Evolutionary conservation across 176 grass and related monocot species (phyloP), one percentile per base, ranked within the genome.

Genomic region (Tuctoria greenei): DNA sequence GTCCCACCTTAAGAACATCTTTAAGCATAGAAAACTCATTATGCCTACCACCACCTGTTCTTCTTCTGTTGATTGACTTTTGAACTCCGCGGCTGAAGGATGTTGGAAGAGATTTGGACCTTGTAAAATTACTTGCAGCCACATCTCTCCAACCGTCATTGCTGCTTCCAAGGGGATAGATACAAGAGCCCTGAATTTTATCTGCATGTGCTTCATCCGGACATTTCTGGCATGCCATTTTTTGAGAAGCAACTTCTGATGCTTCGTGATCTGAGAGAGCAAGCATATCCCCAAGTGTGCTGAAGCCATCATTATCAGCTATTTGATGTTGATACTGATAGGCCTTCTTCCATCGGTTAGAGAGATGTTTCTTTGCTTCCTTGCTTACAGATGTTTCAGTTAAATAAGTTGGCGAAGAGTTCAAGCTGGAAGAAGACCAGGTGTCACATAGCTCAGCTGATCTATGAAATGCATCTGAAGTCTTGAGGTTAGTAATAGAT

Each of bases 331-430:
- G 84, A 78, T 21, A 63, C 66, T 61, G 83, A 62, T 59, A 80
- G 13, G 87, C 51, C 38, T 81, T 90, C 76, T 88, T 94, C 87
- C 89, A 92, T 88, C 85, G 92, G 81, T 90, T 88, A 55, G 89
- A 99, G 49, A 95, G 80, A 47, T 86, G 89, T 86, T 95, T 99
- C 67, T 88, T 99, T 68, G 95, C 89, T 76, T 99, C 92, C 69
- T 84, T 99, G 69, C 71, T 92, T 64, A 95, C 89, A 40, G 92
- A 84, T 84, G 89, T 80, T 81, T 95, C 89, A 50, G 73, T 79
- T 80, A 79, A 85, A 87, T 85, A 76, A 69, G 78, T 43, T 54
- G 86, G 90, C 10, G 84, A 72, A 61, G 85, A 76, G 20, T 75
- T 90, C 21, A 87, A 77, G 72, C 75, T 80, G 31, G 61, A 85